Base-by-base conservation (phyloP, 441 rosid genomes). In the Adansonia grandidieri region DNA sequence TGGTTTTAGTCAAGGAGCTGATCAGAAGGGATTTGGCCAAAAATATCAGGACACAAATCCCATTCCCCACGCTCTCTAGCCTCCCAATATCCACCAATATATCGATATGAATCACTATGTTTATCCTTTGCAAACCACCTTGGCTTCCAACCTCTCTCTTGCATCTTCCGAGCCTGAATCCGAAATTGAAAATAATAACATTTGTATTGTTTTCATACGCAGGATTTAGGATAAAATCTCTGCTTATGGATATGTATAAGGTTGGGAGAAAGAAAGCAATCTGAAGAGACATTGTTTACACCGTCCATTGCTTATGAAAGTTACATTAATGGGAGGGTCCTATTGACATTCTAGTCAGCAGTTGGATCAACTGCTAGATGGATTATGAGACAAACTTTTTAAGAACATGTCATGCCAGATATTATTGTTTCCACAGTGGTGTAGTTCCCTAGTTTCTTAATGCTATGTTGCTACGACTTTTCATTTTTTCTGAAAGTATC, bases 121-220 rank as follows among this genome's bases (percentile, higher is more conserved):
- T 85, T 84, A 56, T 92, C 97, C 87, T 88, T 92, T 0, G 79
- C 85, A 80, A 93, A 93, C 98, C 98, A 93, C 54, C 83, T 87
- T 0, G 98, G 95, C 78, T 87, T 89, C 98, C 98, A 92, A 9
- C 97, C 98, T 32, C 92, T 87, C 88, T 93, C 98, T 76, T 93
- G 98, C 98, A 93, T 91, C 84, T 89, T 89, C 76, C 93, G 82
- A 74, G 98, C 95, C 98, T 93, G 90, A 60, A 19, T 61, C n/a
- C 58, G 42, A 37, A 37, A 37, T 37, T 37, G 42, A 5, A 37
- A 37, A 37, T 37, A 37, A 37, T 37, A 37, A 37, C 6, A 37
- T 37, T 37, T 37, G 42, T 37, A 37, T 37, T 22, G 64, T 60
- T 60, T 56, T 60, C 64, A 22, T 60, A 4, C 5, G 2, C 15